phyloP scores from a whole-genome alignment of 495 filamentous ascomycete genomes.

The Margaritispora aquatica region DNA sequence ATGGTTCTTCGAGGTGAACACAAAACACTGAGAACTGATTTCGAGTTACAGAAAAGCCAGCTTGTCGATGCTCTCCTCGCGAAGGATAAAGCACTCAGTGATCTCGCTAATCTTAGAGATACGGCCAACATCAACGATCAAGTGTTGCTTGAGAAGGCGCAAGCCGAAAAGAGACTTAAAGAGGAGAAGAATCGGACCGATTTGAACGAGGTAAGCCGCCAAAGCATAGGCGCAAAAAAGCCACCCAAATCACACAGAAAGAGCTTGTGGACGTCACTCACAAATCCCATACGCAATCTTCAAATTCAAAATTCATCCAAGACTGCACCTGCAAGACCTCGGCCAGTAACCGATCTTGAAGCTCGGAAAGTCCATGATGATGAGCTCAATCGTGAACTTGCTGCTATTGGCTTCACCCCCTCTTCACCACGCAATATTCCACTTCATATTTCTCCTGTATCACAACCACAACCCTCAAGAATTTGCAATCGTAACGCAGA shows the following conservation, averaged over 20 bases:
- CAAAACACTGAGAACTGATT: conserved; percentile 33
- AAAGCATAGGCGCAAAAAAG: background rate
- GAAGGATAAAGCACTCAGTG: conserved; percentile 47
- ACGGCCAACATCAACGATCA: background rate
- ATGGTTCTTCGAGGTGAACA: conserved; percentile 38
- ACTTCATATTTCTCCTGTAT: conserved; percentile 1
- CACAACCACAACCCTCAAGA: background rate
- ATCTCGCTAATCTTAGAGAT: conserved; percentile 25
- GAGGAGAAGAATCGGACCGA: conserved; percentile 2
- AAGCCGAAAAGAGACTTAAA: background rate
- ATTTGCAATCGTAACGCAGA: background rate
- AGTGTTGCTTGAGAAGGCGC: background rate
- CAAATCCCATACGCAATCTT: background rate
- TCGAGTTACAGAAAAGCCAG: conserved; percentile 44
- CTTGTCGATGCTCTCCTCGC: conserved; percentile 43
- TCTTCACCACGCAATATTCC: background rate
- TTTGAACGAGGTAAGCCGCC: conserved; percentile 19
- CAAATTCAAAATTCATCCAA: background rate
- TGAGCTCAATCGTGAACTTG: conserved; percentile 1
- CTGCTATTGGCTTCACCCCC: background rate
- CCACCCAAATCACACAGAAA: background rate
- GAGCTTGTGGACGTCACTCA: background rate
- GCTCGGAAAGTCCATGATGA: background rate
- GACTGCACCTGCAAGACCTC: background rate
- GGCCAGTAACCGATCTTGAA: background rate